Evolutionary conservation across 768 basidiomycete species (phyloP), one percentile per base, ranked within the genome.

Genomic region (Suillus occidentalis): DNA sequence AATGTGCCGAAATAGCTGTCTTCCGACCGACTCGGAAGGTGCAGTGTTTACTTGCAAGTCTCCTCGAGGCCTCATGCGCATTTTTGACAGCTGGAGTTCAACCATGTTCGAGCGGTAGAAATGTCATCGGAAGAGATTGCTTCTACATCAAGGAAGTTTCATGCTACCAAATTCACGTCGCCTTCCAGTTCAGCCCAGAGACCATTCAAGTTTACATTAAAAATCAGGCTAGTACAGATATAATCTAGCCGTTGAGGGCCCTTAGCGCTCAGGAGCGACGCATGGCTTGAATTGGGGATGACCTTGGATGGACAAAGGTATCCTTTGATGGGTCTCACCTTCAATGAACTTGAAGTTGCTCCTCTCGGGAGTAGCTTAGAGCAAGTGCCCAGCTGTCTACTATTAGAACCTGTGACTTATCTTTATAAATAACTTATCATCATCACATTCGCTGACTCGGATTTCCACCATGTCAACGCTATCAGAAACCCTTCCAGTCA

Each of bases 401-500:
- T 10, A 43, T 31, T 42, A 59, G 25, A 59, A 59, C 22, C 39
- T 22, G 18, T 39, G 57, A 40, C 28, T 20, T 31, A 39, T 18
- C 25, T n/a, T 31, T 42, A 42, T 59, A 59, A 42, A 42, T 18
- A 42, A 2, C 12, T 28, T 20, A 13, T 31, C 25, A 59, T 13
- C 10, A 18, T 31, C 2, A 53, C 18, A 42, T 20, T 59, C 25
- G 12, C 40, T 28, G 3, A 36, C 34, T 36, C 34, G 34, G 6
- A 42, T 12, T 8, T 42, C 81, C 75, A 70, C 77, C 57, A 78
- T 77, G 70, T 74, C 84, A 60, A 76, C 80, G 60, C 82, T 83
- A 69, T 80, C 76, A 42, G 71, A 77, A 53, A 79, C 88, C 28
- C 79, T 95, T 18, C 93, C 93, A 0, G 80, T 93, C 68, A 79